phyloP scores from a whole-genome alignment of 495 filamentous ascomycete genomes.

The Trichoderma gamsii region DNA sequence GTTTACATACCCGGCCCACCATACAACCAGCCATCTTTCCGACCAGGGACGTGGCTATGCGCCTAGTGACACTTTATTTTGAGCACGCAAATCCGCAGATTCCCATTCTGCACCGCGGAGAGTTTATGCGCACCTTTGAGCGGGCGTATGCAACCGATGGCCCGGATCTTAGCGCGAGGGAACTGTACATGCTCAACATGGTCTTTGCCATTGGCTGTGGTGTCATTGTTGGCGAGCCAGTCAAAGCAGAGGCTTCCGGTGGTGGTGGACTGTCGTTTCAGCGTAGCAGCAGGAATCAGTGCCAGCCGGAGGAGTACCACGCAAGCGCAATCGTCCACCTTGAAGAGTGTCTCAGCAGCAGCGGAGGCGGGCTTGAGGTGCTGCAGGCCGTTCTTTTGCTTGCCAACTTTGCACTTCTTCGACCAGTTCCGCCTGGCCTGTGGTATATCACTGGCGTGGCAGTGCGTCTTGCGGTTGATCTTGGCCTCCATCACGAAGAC shows the following conservation, averaged over 20 bases:
- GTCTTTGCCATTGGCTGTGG: slow-evolving; percentile 96
- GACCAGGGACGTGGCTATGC: slow-evolving; percentile 60
- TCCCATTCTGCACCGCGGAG: slow-evolving; percentile 78
- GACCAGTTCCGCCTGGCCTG: slow-evolving; percentile 85
- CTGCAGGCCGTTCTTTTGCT: slow-evolving; percentile 85
- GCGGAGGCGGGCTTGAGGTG: slow-evolving; percentile 79
- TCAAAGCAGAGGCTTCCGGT: slow-evolving; percentile 28
- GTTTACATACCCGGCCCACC: slow-evolving; percentile 79
- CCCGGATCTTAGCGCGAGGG: slow-evolving; percentile 66
- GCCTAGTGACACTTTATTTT: slow-evolving; percentile 79
- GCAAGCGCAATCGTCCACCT: slow-evolving; percentile 87
- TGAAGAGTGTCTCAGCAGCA: slow-evolving; percentile 74
- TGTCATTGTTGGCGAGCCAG: slow-evolving; percentile 68
- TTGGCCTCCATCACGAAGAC: slow-evolving; percentile 91
- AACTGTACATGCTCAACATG: slow-evolving; percentile 90
- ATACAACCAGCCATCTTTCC: slow-evolving; percentile 85
- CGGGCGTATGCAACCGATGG: slow-evolving; percentile 65
- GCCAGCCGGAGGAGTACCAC: slow-evolving; percentile 92
- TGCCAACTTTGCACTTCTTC: slow-evolving; percentile 82
- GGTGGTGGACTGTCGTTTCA: slow-evolving; percentile 24
- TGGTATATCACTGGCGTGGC: slow-evolving; percentile 98
- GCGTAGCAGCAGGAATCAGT: slow-evolving; percentile 42
- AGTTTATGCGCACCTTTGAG: slow-evolving; percentile 81
- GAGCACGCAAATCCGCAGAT: slow-evolving; percentile 95
- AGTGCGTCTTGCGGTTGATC: slow-evolving; percentile 80